Conservation (phyloP, 2,329 filamentous ascomycete species). For the Leptodontidium sp. region DNA sequence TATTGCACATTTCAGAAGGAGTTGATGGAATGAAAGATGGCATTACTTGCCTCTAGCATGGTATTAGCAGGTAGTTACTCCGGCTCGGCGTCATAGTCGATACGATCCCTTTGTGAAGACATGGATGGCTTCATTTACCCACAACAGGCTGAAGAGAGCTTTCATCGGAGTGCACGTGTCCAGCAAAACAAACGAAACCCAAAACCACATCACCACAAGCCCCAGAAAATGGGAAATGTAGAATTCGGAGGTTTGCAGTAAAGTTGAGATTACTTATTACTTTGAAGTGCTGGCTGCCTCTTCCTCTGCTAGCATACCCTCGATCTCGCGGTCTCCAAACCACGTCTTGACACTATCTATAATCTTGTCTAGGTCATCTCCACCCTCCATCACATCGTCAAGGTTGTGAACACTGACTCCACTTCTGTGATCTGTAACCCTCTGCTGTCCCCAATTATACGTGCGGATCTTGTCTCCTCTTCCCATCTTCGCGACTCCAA, state of each 20-base stretch:
- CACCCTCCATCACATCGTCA: slow-evolving; percentile 71
- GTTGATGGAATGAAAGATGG: neutral
- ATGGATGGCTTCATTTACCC: slow-evolving; percentile 31
- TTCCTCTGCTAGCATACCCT: slow-evolving; percentile 63
- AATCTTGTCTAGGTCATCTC: slow-evolving; percentile 66
- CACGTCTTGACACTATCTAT: slow-evolving; percentile 74
- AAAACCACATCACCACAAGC: neutral
- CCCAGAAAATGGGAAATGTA: neutral
- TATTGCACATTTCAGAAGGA: neutral
- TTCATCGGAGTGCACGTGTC: neutral
- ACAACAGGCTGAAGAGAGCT: slow-evolving; percentile 4
- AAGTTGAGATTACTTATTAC: slow-evolving; percentile 35
- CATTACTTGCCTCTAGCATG: neutral
- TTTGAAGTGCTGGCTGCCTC: slow-evolving; percentile 44
- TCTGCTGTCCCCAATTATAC: slow-evolving; percentile 75
- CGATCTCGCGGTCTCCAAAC: slow-evolving; percentile 72
- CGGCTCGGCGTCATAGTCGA: slow-evolving; percentile 4
- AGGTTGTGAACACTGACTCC: slow-evolving; percentile 71
- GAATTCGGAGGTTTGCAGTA: neutral
- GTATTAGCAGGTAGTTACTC: neutral
- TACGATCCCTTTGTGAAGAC: neutral
- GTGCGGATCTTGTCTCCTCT: slow-evolving; percentile 90
- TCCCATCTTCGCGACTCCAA: slow-evolving; percentile 83
- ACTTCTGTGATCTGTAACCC: slow-evolving; percentile 77
- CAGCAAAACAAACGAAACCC: neutral